These are phyloP conservation scores for Glonium stellatum DNA, from an alignment of 495 filamentous ascomycete genomes.

Conservation along the genomic window DNA sequence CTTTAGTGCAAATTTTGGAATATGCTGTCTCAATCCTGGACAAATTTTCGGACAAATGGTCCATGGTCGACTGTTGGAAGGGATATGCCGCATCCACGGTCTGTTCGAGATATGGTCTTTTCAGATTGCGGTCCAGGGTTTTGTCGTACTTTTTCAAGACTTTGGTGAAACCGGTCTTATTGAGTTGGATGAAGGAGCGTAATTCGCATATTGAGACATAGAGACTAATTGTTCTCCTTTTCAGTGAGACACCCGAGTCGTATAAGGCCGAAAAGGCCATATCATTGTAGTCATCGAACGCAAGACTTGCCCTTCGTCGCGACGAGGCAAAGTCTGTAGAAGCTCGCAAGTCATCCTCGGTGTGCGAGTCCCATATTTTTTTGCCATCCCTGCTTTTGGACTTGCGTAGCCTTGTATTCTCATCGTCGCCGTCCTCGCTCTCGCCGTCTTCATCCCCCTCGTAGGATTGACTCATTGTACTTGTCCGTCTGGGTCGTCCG, in stretches of 20 bases:
- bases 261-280: conserved; percentile 62
- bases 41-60: conserved; percentile 63
- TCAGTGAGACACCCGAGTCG: conserved; percentile 76
- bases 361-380: conserved; percentile 25
- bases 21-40: conserved; percentile 69
- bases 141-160: conserved; percentile 99
- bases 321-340: conserved; percentile 50
- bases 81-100: conserved; percentile 66
- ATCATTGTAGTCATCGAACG: conserved; percentile 69
- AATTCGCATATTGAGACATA: conserved; percentile 95
- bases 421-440: conserved; percentile 65
- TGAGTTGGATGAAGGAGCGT: conserved; percentile 91
- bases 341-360: conserved; percentile 35
- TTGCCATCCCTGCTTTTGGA: conserved; percentile 29
- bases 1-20: conserved; percentile 70
- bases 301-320: conserved; percentile 48
- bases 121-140: conserved; percentile 73
- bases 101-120: conserved; percentile 64
- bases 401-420: conserved; percentile 49
- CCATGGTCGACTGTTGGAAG: conserved; percentile 65
- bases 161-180: conserved; percentile 92
- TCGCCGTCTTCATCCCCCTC: conserved; percentile 46
- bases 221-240: conserved; percentile 77
- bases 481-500: conserved; percentile 39
- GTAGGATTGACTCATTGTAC: conserved; percentile 43